These are phyloP conservation scores for Colletotrichum cuscutae DNA, from an alignment of 2,329 filamentous ascomycete genomes.

Conservation along the genomic window DNA sequence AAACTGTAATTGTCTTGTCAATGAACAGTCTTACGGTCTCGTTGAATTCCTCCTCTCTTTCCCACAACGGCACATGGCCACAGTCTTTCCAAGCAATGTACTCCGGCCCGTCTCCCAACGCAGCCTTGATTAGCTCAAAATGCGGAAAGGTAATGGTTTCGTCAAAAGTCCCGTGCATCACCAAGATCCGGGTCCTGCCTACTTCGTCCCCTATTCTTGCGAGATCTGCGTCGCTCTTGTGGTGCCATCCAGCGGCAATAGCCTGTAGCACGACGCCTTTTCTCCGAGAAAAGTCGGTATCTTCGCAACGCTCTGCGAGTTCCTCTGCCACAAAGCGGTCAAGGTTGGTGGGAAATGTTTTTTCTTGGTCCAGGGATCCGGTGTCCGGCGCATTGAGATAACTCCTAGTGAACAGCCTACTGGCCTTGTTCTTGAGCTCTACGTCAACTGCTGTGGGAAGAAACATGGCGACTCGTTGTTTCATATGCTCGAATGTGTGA, in stretches of 20 bases:
- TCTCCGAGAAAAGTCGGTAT: constrained; percentile 1
- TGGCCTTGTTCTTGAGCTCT: constrained; percentile 16
- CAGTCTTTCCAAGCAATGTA: constrained; percentile 17
- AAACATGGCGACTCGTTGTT: constrained; percentile 14
- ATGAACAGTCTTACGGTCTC: background rate
- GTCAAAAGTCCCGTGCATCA: constrained; percentile 20
- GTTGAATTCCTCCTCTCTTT: constrained; percentile 20
- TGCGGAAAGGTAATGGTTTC: constrained; percentile 16
- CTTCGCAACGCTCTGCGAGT: constrained; percentile 2
- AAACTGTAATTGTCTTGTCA: background rate
- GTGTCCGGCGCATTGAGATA: constrained; percentile 3
- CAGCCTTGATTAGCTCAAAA: constrained; percentile 11
- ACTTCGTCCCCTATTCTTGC: constrained; percentile 6
- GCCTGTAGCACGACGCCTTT: constrained; percentile 16
- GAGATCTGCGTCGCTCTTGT: constrained; percentile 14
- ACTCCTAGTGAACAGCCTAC: constrained; percentile 6
- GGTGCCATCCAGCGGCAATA: constrained; percentile 21
- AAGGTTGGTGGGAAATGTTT: constrained; percentile 13
- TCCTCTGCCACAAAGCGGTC: constrained; percentile 23
- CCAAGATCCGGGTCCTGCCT: constrained; percentile 10
- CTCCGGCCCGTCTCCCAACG: constrained; percentile 14
- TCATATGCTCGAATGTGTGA: constrained; percentile 1
- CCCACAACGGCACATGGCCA: constrained; percentile 6
- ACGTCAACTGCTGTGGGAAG: constrained; percentile 1
- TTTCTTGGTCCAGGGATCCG: constrained; percentile 7